Percentiles rank a stretch among this genome's conserved stretches.
phyloP scores from a whole-genome alignment of 257 asterid species.

The Datura wrightii region DNA sequence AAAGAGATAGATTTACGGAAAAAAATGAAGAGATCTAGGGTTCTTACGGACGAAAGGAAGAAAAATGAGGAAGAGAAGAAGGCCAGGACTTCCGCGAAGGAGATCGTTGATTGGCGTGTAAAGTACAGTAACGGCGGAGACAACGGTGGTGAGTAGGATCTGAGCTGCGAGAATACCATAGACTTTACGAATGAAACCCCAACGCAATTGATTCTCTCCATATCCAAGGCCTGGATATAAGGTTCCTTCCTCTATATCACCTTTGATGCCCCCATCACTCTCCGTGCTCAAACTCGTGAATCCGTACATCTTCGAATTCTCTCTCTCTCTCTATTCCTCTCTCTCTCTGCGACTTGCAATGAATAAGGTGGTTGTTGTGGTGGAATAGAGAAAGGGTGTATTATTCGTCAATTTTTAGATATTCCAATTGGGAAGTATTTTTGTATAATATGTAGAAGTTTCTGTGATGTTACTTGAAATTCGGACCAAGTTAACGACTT shows the following conservation, averaged over 20 bases:
- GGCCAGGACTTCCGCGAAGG: slow-evolving; percentile 70
- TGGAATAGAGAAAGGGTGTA: background rate
- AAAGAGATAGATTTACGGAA: no score
- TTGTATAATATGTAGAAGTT: background rate
- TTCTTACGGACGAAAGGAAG: slow-evolving; percentile 82
- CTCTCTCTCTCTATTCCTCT: slow-evolving; percentile 31
- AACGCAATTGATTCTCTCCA: slow-evolving; percentile 96
- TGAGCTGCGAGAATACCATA: slow-evolving; percentile 89
- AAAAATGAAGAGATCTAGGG: background rate
- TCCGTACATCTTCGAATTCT: slow-evolving; percentile 61
- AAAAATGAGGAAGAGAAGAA: slow-evolving; percentile 76
- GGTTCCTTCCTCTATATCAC: slow-evolving; percentile 55
- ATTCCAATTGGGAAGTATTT: background rate
- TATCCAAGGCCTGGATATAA: slow-evolving; percentile 88
- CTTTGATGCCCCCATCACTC: slow-evolving; percentile 39
- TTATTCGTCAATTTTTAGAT: background rate
- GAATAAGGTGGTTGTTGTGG: background rate
- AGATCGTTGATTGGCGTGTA: slow-evolving; percentile 84
- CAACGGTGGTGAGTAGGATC: slow-evolving; percentile 66
- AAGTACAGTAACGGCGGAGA: slow-evolving; percentile 75
- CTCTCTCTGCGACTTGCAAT: slow-evolving; percentile 1
- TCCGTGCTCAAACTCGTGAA: slow-evolving; percentile 54
- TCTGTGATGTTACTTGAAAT: background rate
- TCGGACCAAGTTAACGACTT: background rate
- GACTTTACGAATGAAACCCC: slow-evolving; percentile 98